phyloP scores from a whole-genome alignment of 371 early-diverging fungal genomes.

The Mortierella sp. region DNA sequence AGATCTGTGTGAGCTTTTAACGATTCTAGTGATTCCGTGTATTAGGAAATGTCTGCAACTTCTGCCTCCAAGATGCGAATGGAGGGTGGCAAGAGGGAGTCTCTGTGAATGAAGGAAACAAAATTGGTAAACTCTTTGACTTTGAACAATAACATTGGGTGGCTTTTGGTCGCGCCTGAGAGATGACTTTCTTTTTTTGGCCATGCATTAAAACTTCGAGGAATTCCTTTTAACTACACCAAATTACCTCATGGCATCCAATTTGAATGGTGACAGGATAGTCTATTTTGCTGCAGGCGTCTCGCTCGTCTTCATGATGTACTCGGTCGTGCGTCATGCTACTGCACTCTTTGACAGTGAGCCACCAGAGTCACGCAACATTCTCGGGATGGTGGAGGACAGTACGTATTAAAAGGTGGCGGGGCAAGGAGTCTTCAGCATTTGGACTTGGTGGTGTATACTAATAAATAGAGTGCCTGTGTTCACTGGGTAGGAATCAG shows the following conservation, averaged over 20 bases:
- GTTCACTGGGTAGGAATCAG: constrained; percentile 60
- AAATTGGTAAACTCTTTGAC: not conserved
- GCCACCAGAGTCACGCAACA: constrained; percentile 46
- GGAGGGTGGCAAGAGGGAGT: not conserved
- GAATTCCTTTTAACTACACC: not conserved
- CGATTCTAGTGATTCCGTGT: not conserved
- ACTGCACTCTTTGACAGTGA: constrained; percentile 59
- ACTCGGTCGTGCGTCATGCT: constrained; percentile 70
- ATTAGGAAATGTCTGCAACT: not conserved
- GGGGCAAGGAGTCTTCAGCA: not conserved
- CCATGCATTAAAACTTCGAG: not conserved
- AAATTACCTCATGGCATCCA: constrained; percentile 26
- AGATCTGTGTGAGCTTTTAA: not conserved
- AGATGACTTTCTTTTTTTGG: not conserved
- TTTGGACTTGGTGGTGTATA: not conserved
- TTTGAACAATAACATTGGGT: constrained; percentile 3
- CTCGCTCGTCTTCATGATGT: constrained; percentile 67
- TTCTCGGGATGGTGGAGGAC: constrained; percentile 63
- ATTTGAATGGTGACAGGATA: constrained; percentile 47
- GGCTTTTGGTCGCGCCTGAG: not conserved
- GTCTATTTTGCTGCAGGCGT: constrained; percentile 64
- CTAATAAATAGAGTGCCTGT: not conserved
- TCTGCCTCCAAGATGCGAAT: not conserved
- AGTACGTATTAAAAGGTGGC: constrained; percentile 54
- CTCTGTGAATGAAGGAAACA: not conserved